Conservation (phyloP, 331 rosid species). For the Dryas integrifolia region DNA sequence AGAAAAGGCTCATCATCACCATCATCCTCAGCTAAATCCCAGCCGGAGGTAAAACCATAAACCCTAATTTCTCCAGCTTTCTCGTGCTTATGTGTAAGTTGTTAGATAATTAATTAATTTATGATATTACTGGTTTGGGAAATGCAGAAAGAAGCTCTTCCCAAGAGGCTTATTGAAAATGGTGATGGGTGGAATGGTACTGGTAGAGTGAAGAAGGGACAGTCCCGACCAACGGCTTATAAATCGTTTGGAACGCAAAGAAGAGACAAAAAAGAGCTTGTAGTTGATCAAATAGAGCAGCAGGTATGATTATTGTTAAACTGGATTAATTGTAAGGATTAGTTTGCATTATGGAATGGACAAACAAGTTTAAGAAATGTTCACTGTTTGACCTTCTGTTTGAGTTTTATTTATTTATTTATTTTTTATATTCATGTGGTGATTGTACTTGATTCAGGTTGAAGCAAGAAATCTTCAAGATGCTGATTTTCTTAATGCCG, state of each 20-base stretch:
- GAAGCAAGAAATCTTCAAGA: constrained; percentile 65
- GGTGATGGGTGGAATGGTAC: constrained; percentile 19
- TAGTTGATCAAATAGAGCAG: constrained; percentile 52
- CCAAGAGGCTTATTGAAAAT: constrained; percentile 21
- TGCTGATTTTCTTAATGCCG: constrained; percentile 80
- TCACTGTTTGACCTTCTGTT: neutral
- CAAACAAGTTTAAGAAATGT: neutral
- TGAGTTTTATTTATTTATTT: neutral
- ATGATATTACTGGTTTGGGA: neutral
- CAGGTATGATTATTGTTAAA: constrained; percentile 44
- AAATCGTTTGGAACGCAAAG: constrained; percentile 55
- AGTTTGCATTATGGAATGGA: neutral
- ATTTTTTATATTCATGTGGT: neutral
- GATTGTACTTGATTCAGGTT: constrained; percentile 27
- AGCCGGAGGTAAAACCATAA: constrained; percentile 38
- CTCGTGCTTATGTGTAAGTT: neutral
- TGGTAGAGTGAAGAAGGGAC: constrained; percentile 33
- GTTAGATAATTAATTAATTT: neutral
- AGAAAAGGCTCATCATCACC: constrained; percentile 10
- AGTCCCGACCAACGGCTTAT: constrained; percentile 40
- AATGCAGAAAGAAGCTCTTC: constrained; percentile 44
- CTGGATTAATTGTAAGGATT: neutral
- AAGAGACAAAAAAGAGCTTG: constrained; percentile 55
- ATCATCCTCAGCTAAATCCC: constrained; percentile 28
- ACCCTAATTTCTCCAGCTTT: neutral